Evolutionary conservation across 2,329 filamentous ascomycete species (phyloP).

Genomic region (Penicillium janthinellum): DNA sequence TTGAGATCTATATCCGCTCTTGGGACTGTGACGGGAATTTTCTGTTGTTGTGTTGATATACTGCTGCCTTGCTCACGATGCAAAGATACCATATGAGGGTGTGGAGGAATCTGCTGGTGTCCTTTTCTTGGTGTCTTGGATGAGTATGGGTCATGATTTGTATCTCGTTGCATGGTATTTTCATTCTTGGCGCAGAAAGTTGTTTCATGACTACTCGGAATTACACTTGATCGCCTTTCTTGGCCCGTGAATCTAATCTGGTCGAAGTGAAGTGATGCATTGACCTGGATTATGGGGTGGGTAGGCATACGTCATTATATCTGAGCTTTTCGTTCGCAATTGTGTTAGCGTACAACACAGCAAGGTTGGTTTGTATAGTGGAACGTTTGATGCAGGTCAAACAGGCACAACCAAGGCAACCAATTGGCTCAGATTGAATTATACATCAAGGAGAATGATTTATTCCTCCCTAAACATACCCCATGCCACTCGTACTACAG

Average conservation of each 20-base stretch:
- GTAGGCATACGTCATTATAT: neutral
- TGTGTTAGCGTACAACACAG: neutral
- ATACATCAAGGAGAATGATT: neutral
- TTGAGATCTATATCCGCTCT: neutral
- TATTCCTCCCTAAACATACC: neutral
- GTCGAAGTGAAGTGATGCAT: neutral
- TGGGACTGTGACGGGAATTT: conserved; percentile 9
- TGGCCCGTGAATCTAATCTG: neutral
- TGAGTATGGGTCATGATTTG: neutral
- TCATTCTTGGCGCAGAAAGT: conserved; percentile 4
- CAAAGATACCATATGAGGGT: neutral
- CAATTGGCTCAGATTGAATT: no score
- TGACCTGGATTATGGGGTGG: neutral
- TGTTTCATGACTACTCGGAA: neutral
- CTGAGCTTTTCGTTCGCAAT: neutral
- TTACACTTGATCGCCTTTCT: neutral
- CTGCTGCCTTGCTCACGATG: neutral
- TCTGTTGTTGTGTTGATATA: neutral
- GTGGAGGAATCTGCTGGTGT: neutral
- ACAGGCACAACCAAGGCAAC: no score
- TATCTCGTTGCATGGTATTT: conserved; percentile 14
- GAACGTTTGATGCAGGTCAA: no score
- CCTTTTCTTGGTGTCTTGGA: neutral
- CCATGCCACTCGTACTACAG: neutral
- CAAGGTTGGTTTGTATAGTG: neutral